These are phyloP conservation scores for Graphilbum fragrans DNA, from an alignment of 2,329 filamentous ascomycete genomes.

Conservation along the genomic window DNA sequence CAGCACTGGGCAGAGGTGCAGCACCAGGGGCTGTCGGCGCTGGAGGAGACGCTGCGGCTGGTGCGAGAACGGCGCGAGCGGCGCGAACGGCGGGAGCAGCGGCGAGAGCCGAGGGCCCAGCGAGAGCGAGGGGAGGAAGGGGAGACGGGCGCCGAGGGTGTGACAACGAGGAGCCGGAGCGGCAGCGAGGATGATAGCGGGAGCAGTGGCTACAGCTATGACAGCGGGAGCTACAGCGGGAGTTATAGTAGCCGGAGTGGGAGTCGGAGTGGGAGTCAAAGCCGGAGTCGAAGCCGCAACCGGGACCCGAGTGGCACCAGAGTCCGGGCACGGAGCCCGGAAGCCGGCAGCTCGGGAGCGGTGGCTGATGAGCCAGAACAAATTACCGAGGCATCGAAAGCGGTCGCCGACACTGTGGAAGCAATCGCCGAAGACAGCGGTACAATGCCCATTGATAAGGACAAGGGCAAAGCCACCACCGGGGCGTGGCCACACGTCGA, in stretches of 20 bases:
- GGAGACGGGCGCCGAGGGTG: not conserved
- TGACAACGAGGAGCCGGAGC: not conserved
- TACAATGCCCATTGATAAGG: too few species aligned
- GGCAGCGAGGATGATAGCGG: slow-evolving; percentile 1
- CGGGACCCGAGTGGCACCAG: too few species aligned
- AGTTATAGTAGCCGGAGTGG: slow-evolving; percentile 9
- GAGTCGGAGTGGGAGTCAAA: slow-evolving; percentile 17
- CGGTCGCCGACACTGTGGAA: too few species aligned
- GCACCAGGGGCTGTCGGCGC: slow-evolving; percentile 51
- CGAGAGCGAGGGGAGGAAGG: not conserved
- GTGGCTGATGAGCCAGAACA: too few species aligned
- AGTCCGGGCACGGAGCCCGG: too few species aligned
- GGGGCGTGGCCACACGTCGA: too few species aligned
- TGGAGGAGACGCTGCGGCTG: slow-evolving; percentile 52
- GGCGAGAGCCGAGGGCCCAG: slow-evolving; percentile 3
- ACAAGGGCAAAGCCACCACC: too few species aligned
- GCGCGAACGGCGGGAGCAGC: slow-evolving; percentile 5
- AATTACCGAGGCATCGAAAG: too few species aligned
- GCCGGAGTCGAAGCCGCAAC: slow-evolving; percentile 16
- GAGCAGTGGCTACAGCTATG: slow-evolving; percentile 10
- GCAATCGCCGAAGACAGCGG: too few species aligned
- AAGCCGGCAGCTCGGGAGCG: too few species aligned
- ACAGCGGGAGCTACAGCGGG: slow-evolving; percentile 16
- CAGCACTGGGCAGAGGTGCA: slow-evolving; percentile 84
- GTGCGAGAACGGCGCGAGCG: slow-evolving; percentile 23